Base-by-base conservation (phyloP, 169 alveolate species). In the Plasmodium knowlesi region DNA sequence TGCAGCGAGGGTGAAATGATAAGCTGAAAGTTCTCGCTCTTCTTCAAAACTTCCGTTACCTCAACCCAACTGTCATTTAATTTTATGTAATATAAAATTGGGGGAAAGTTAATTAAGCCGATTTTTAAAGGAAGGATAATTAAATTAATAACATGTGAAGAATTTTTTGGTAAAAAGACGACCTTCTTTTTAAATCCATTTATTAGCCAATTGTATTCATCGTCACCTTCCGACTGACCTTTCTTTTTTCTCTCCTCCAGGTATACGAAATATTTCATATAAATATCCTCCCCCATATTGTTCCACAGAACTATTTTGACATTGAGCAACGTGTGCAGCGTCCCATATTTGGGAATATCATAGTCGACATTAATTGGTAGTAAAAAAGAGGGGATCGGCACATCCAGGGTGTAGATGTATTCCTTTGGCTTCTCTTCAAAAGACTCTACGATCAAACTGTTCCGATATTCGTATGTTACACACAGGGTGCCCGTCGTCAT, bases 1-100 rank as follows among this genome's bases (percentile, higher is more conserved):
- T 89, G 88, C 70, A 79, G 90, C n/a, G 94, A 53, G n/a, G 94
- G 94, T 3, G 94, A 79, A 89, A 89, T 80, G 53, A 89, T 89
- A 34, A 89, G 76, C 32, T 89, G 94, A 67, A 89, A 89, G 71
- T 41, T 89, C 16, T 89, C 94, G 82, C 94, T 89, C 53, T 89
- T 89, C 1, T 78, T 73, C 53, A 89, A 67, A 54, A 89, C 43
- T 79, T 89, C 39, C 5, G 94, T 89, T 16, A 89, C 82, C 16
- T 89, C 94, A 37, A 79, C 73, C 94, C 94, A 89, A n/a, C 46
- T 89, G 37, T 89, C 76, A 89, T 89, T 89, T 61, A 89, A 41
- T 79, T 89, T 89, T 79, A 89, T 34, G 72, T 37, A 89, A 89
- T 89, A 89, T 28, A 28, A 43, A 78, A 89, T 89, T 25, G 84